Conservation (phyloP, 1,284 basidiomycete species). For the Sporisorium sorghi region DNA sequence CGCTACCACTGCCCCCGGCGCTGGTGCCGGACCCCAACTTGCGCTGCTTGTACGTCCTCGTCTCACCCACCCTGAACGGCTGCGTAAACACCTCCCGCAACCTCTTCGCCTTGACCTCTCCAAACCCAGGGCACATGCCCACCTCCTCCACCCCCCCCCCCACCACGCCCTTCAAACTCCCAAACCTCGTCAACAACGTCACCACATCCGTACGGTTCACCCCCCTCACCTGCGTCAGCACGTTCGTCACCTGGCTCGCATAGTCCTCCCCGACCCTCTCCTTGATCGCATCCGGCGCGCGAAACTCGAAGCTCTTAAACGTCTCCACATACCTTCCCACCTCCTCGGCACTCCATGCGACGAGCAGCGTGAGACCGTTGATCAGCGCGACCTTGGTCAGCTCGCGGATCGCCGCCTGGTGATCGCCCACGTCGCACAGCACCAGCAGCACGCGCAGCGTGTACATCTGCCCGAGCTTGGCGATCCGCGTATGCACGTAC, state of each 20-base stretch:
- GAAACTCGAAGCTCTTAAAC: conserved; percentile 93
- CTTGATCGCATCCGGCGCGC: conserved; percentile 91
- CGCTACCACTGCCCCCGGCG: background rate
- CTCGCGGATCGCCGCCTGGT: conserved; percentile 88
- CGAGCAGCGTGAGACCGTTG: conserved; percentile 90
- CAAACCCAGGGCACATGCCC: conserved; percentile 88
- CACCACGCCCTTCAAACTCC: conserved; percentile 25
- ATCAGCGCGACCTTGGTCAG: conserved; percentile 83
- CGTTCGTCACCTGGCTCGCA: conserved; percentile 81
- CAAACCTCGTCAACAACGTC: conserved; percentile 76
- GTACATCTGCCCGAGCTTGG: conserved; percentile 83
- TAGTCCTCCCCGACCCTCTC: conserved; percentile 92
- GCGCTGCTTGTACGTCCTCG: conserved; percentile 80
- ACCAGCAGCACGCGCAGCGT: conserved; percentile 88
- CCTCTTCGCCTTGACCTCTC: conserved; percentile 87
- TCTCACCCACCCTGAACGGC: conserved; percentile 73
- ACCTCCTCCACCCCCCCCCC: conserved; percentile 76
- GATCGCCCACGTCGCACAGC: conserved; percentile 90
- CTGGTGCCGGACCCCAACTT: conserved; percentile 48
- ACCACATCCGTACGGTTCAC: conserved; percentile 98
- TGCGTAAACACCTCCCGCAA: conserved; percentile 73
- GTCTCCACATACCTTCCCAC: conserved; percentile 89
- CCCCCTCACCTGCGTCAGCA: conserved; percentile 88
- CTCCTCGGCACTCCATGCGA: conserved; percentile 89
- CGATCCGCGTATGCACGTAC: conserved; percentile 91